Evolutionary conservation across 306 rosid genomes (phyloP), one percentile per base, ranked within the genome.

Genomic region (Herpetospermum pedunculosum): DNA sequence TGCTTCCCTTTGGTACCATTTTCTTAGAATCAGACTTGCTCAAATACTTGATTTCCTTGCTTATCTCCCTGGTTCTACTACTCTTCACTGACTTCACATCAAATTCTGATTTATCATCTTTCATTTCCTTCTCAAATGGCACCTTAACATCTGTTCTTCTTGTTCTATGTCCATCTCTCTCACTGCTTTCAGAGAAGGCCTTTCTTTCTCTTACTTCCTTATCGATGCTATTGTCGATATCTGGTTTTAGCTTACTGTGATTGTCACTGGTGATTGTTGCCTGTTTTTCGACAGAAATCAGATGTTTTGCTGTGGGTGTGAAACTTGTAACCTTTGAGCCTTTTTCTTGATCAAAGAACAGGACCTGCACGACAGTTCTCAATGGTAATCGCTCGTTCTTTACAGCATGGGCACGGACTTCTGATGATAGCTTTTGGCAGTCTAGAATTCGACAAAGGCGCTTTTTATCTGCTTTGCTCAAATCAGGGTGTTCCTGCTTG

Each of bases 1-100:
- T 85, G 77, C 91, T 86, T 77, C 88, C 86, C 80, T 80, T 87
- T 57, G 75, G 40, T 23, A 75, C 73, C 76, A 77, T 74, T 76
- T 73, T 87, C 85, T 83, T 84, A 44, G 90, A 55, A 65, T 88
- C 89, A 78, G 84, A 55, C 75, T 81, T 87, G 76, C 74, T 77
- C 28, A 72, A 70, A 19, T 86, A 70, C 75, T 75, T 75, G 40
- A 74, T 76, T 72, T 82, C 88, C 72, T 77, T 83, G 74, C 63
- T 78, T 46, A 26, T 53, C 40, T 78, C 81, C 71, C 80, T 35
- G 28, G 46, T 62, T 16, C 70, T 62, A 62, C 70, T 82, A 43
- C 76, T 84, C 75, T 52, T 81, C 52, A 77, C 78, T 46, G 87
- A 89, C 68, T 80, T 88, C 52, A 48, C 63, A 40, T 53, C 86